Evolutionary conservation across 441 rosid genomes (phyloP).

Genomic region (Aquilaria agallochum): DNA sequence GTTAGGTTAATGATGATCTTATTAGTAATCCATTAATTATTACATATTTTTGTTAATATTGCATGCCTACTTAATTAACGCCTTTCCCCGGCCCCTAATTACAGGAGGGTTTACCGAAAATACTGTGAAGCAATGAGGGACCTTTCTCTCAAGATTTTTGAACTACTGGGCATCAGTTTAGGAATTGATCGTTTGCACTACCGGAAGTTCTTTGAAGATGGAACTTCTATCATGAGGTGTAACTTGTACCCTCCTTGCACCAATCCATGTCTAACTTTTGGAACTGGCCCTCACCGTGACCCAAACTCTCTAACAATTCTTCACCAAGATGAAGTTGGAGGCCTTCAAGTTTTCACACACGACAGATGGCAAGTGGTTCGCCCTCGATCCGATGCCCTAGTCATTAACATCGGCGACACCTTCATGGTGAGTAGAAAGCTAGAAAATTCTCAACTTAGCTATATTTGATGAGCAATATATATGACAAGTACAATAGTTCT

Average conservation of each 20-base stretch:
- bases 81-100: not conserved
- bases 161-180: constrained; percentile 56
- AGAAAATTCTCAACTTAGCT: too few species aligned
- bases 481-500: too few species aligned
- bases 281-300: constrained; percentile 86
- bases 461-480: too few species aligned
- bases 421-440: constrained; percentile 45
- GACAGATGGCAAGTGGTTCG: constrained; percentile 49
- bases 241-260: constrained; percentile 73
- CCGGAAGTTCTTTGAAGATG: constrained; percentile 42
- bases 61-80: not conserved
- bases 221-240: constrained; percentile 60
- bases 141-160: constrained; percentile 45
- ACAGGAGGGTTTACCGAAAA: constrained; percentile 51
- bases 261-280: constrained; percentile 46
- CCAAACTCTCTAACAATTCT: constrained; percentile 72
- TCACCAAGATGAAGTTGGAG: constrained; percentile 74
- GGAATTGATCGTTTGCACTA: constrained; percentile 44
- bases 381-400: constrained; percentile 56
- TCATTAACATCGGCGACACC: constrained; percentile 74
- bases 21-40: not conserved
- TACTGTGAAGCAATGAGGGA: constrained; percentile 64
- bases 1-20: not conserved
- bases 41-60: not conserved
- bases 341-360: constrained; percentile 55